Base-by-base conservation (phyloP, 2,329 filamentous ascomycete genomes). In the Cladosporium oxysporum region DNA sequence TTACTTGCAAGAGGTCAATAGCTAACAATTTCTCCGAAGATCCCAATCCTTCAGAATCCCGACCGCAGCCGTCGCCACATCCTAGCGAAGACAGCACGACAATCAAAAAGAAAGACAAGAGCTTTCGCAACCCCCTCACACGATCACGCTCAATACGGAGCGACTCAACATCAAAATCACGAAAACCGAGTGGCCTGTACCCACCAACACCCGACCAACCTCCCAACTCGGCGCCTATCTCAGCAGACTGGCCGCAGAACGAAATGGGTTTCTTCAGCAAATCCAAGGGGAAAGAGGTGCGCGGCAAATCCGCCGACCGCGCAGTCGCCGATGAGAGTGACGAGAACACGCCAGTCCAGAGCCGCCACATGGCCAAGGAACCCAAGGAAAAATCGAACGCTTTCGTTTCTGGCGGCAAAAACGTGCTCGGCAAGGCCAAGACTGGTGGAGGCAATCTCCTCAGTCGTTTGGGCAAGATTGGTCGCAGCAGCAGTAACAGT, bases 401-500 rank as follows among this genome's bases (percentile, higher is more conserved):
- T 11, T 73, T 75, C 61, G 71, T 73, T 67, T 68, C 67, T 11
- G 69, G 72, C 37, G 69, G 73, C 68, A 74, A 73, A 62, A 73
- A 72, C 53, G 71, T 68, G 10, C 69, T 74, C 61, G 70, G 68
- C 18, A 72, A 73, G 62, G 71, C 71, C 35, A 69, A 66, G 50
- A 64, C 69, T 21, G 69, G 70, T 16, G 69, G 71, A 21, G 70
- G 71, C 29, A 70, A 67, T 44, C 66, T 74, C 31, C 64, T 74
- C 44, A 71, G 64, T 12, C 66, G 70, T 8, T 68, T 75, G 8
- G 69, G 71, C 66, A 75, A 75, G 62, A 70, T 76, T n/a, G 73
- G 71, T 21, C 65, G 74, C 18, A 74, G 84, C 55, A 91, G 90
- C 75, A 91, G 88, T 70, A 87, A 88, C 71, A 91, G 88, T 75